These are phyloP conservation scores for Entomortierella beljakovae DNA, from an alignment of 192 early-diverging fungal genomes.

Conservation along the genomic window DNA sequence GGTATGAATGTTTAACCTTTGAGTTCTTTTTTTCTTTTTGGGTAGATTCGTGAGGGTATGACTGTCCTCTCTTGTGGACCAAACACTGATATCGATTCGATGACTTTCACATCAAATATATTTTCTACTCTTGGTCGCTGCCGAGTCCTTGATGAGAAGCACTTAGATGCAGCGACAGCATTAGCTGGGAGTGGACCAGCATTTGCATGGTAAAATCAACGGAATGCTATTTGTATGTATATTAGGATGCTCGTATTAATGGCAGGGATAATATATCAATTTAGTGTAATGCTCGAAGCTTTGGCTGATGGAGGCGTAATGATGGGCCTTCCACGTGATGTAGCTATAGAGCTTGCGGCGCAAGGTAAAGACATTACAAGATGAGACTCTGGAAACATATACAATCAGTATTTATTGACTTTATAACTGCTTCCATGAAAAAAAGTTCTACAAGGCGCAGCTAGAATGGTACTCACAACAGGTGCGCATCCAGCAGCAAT, in stretches of 20 bases:
- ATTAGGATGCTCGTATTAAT: background rate
- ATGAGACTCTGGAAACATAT: background rate
- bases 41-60: slow-evolving; percentile 65
- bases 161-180: slow-evolving; percentile 65
- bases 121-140: slow-evolving; percentile 65
- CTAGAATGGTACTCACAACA: slow-evolving; percentile 63
- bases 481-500: slow-evolving; percentile 64
- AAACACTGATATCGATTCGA: slow-evolving; percentile 45
- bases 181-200: slow-evolving; percentile 65
- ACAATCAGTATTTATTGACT: no score
- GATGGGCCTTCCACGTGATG: slow-evolving; percentile 68
- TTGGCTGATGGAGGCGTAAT: slow-evolving; percentile 69
- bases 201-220: slow-evolving; percentile 59
- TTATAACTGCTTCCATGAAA: background rate
- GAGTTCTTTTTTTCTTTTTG: slow-evolving; percentile 3
- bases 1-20: slow-evolving; percentile 1
- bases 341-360: slow-evolving; percentile 63
- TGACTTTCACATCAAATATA: slow-evolving; percentile 54
- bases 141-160: slow-evolving; percentile 63
- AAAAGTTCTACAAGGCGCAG: slow-evolving; percentile 62
- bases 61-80: slow-evolving; percentile 59
- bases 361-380: slow-evolving; percentile 50
- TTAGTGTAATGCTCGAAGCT: slow-evolving; percentile 64
- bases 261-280: no score
- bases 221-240: background rate